Base-by-base conservation (phyloP, 2,329 filamentous ascomycete genomes). In the Claviceps humidiphila region DNA sequence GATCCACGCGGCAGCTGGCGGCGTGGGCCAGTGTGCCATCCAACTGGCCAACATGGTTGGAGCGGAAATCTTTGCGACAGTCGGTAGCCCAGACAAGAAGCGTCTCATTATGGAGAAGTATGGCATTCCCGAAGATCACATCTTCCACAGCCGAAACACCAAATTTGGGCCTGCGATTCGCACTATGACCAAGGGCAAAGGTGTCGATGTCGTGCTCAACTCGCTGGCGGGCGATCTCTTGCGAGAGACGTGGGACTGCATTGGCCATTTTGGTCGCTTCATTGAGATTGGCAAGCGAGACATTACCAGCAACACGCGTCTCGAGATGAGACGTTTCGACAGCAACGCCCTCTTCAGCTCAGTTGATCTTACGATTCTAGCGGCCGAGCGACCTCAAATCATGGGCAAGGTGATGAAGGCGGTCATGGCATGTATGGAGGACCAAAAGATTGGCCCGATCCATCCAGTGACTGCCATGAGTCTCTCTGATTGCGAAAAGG, bases 161-260 rank as follows among this genome's bases (percentile, higher is more conserved):
- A 55, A 55, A 9, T 66, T 66, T 22, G 58, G 58, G 0, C 54
- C 58, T 2, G 58, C 58, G 7, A 40, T 59, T 6, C 49, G 58
- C 14, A 53, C 59, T 20, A 58, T 58, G 1, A 71, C 68, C 0
- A 53, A 55, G 1, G 77, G 75, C 11, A 65, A 60, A 4, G 86
- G 86, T 13, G 83, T 84, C 1, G 85, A 90, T 64, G 80, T 81
- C 0, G 84, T 85, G 20, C 82, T 90, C 59, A 69, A 74, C 58
- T 73, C 69, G 0, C 17, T 47, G n/a, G 46, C 30, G 5, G 46
- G 46, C 34, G 30, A 38, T n/a, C 59, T 63, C 1, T 58, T 74
- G 2, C 63, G 64, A 2, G 68, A 70, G 41, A 69, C 71, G 0
- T 74, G 68, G 70, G 62, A 65, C 3, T 73, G 68, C 48, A 60